Conservation (phyloP, 768 basidiomycete genomes). For the Rickenella mellea region DNA sequence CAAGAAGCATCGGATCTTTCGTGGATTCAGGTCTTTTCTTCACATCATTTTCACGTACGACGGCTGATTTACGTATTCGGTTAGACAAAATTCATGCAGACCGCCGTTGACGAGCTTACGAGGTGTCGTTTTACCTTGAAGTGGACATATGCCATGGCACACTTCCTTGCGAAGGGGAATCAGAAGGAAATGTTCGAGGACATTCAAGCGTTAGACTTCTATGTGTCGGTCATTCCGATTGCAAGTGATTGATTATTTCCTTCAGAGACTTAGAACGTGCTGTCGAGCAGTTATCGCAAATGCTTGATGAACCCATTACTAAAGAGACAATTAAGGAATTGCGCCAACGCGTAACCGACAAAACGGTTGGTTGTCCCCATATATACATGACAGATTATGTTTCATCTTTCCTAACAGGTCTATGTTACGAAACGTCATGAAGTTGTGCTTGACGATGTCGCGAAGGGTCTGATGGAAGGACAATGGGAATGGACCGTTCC, state of each 20-base stretch:
- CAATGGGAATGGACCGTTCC: slow-evolving; percentile 9
- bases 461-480: slow-evolving; percentile 6
- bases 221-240: neutral
- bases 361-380: slow-evolving; percentile 3
- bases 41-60: neutral
- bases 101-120: slow-evolving; percentile 9
- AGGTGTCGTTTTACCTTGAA: slow-evolving; percentile 9
- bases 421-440: slow-evolving; percentile 10
- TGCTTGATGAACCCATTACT: slow-evolving; percentile 7
- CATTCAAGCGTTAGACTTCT: slow-evolving; percentile 7
- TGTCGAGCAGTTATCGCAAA: slow-evolving; percentile 9
- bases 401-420: slow-evolving; percentile 4
- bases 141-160: slow-evolving; percentile 12
- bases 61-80: neutral
- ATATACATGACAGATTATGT: neutral
- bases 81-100: slow-evolving; percentile 7
- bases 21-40: slow-evolving; percentile 7
- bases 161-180: slow-evolving; percentile 6
- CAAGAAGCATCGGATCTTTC: slow-evolving; percentile 6
- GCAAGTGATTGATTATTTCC: neutral
- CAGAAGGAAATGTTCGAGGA: slow-evolving; percentile 11
- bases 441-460: slow-evolving; percentile 7
- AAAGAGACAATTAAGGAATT: slow-evolving; percentile 1
- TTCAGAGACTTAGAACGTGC: slow-evolving; percentile 8
- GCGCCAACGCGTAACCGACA: slow-evolving; percentile 8